Evolutionary conservation across 805 yeast species (phyloP).

Genomic region (Ogataea neopini): DNA sequence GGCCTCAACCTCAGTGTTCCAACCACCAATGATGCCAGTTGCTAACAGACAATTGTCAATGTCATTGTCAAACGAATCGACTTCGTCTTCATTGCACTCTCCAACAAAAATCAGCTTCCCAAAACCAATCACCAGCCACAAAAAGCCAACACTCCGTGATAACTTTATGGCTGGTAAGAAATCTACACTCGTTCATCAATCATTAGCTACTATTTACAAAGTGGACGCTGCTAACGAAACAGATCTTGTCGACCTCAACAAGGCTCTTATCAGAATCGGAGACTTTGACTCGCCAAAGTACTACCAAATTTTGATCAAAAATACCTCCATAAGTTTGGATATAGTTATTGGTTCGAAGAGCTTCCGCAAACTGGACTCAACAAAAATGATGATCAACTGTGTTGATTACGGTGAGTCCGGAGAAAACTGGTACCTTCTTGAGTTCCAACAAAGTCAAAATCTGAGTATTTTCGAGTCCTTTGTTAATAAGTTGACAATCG

Average conservation of each 20-base stretch:
- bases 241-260: constrained; percentile 5
- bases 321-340: constrained; percentile 16
- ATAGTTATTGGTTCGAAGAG: constrained; percentile 11
- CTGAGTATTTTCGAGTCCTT: constrained; percentile 8
- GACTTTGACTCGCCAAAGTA: constrained; percentile 13
- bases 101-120: constrained; percentile 8
- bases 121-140: constrained; percentile 6
- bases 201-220: constrained; percentile 11
- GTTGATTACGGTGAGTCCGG: constrained; percentile 18
- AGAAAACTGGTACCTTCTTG: constrained; percentile 14
- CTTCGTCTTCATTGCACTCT: constrained; percentile 7
- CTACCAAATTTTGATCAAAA: constrained; percentile 16
- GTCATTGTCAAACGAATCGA: constrained; percentile 5
- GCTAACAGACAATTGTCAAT: constrained; percentile 1
- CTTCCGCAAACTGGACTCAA: constrained; percentile 12
- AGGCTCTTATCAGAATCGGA: constrained; percentile 18
- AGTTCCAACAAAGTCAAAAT: constrained; percentile 15
- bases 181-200: constrained; percentile 15
- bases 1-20: background rate
- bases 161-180: constrained; percentile 7
- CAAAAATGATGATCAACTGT: constrained; percentile 16
- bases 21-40: constrained; percentile 11
- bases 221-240: background rate
- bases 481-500: constrained; percentile 1
- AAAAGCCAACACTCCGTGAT: constrained; percentile 5